A percentile compares a stretch with the other conserved stretches of the same genome.
phyloP scores from a whole-genome alignment of 83 land plant genomes.

The Picea mariana region DNA sequence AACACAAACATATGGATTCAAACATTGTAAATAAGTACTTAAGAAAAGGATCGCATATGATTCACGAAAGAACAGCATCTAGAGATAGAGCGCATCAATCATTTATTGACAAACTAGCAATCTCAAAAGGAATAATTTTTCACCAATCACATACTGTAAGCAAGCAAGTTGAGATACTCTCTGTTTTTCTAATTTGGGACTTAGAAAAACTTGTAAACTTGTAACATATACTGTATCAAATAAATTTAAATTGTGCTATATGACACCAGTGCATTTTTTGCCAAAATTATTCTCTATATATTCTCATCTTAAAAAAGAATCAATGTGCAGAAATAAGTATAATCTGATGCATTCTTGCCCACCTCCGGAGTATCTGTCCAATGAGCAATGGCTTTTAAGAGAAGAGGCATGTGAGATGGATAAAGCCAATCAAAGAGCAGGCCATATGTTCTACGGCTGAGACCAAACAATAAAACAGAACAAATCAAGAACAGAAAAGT shows the following conservation, averaged over 20 bases:
- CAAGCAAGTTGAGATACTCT: background rate
- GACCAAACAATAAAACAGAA: constrained; percentile 9
- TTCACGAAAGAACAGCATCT: too few species aligned
- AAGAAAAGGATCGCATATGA: too few species aligned
- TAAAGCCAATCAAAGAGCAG: constrained; percentile 93
- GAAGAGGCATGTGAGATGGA: constrained; percentile 87
- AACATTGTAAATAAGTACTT: too few species aligned
- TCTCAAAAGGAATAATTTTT: background rate
- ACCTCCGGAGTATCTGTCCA: constrained; percentile 95
- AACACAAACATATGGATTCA: too few species aligned
- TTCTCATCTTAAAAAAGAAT: too few species aligned
- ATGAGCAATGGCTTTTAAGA: constrained; percentile 68
- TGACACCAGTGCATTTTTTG: too few species aligned
- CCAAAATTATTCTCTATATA: too few species aligned
- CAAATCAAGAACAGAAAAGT: constrained; percentile 3
- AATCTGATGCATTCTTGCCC: background rate
- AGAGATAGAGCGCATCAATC: too few species aligned
- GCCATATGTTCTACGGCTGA: constrained; percentile 86
- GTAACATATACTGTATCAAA: too few species aligned
- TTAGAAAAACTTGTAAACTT: too few species aligned
- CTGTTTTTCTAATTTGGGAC: background rate
- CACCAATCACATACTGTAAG: background rate
- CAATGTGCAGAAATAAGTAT: background rate
- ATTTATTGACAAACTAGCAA: background rate
- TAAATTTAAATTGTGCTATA: too few species aligned